phyloP scores from a whole-genome alignment of 371 early-diverging fungal species.

The Parasitella parasitica region DNA sequence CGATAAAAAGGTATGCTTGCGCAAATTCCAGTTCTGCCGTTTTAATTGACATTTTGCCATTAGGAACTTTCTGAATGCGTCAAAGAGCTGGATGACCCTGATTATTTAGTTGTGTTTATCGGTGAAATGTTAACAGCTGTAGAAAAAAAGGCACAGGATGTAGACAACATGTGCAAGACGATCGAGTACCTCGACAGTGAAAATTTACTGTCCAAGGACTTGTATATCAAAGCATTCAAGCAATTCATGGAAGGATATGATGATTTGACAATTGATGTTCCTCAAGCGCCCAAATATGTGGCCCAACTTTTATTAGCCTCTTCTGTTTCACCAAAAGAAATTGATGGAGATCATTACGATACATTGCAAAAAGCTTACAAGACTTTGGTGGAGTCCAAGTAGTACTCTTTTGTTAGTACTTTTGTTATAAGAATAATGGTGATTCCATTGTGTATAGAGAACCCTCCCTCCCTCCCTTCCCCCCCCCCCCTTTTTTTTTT shows the following conservation, averaged over 20 bases:
- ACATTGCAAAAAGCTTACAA: conserved; percentile 19
- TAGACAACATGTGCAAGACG: conserved; percentile 51
- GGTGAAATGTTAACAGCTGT: conserved; percentile 44
- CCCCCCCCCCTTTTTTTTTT: neutral
- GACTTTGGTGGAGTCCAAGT: neutral
- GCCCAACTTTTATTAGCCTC: conserved; percentile 37
- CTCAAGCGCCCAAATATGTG: conserved; percentile 71
- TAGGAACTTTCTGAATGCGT: conserved; percentile 63
- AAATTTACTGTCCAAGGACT: conserved; percentile 35
- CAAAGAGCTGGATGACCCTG: conserved; percentile 64
- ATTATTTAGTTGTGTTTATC: conserved; percentile 51
- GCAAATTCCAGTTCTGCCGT: neutral
- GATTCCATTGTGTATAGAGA: conserved; percentile 3
- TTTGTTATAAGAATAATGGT: neutral
- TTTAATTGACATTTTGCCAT: neutral
- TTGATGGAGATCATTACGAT: conserved; percentile 11
- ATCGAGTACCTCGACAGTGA: conserved; percentile 48
- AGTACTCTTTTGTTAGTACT: neutral
- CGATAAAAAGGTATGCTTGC: conserved; percentile 52
- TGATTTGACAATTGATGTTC: conserved; percentile 83
- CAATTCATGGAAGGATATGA: conserved; percentile 66
- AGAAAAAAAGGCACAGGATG: conserved; percentile 62
- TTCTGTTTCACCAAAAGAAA: conserved; percentile 12
- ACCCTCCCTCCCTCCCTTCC: neutral
- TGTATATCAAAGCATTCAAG: conserved; percentile 57